These are phyloP conservation scores for Metarhizium anisopliae DNA, from an alignment of 2,329 filamentous ascomycete genomes.

Conservation along the genomic window DNA sequence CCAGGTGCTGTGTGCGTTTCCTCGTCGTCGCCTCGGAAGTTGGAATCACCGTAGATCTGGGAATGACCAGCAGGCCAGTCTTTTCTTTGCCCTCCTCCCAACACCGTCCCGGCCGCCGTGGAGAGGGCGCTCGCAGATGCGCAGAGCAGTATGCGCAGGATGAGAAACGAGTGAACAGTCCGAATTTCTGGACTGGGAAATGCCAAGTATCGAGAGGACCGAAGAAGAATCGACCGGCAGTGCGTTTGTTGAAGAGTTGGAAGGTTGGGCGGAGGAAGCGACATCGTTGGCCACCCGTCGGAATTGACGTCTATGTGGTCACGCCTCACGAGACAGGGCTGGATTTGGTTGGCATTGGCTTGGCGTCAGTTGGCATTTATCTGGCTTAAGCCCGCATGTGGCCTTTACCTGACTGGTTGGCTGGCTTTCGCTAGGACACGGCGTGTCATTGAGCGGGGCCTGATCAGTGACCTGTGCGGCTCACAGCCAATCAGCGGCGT, in stretches of 20 bases:
- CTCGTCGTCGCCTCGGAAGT: not conserved
- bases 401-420: too few species aligned
- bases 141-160: not conserved
- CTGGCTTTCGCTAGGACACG: too few species aligned
- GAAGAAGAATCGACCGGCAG: not conserved
- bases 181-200: not conserved
- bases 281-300: not conserved
- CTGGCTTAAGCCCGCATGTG: too few species aligned
- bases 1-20: conserved; percentile 4
- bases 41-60: not conserved
- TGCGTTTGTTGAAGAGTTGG: not conserved
- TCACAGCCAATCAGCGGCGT: not conserved
- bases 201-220: not conserved
- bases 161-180: not conserved
- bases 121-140: not conserved
- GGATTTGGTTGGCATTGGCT: not conserved
- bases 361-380: not conserved
- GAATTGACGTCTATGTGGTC: conserved; percentile 1
- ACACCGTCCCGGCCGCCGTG: not conserved
- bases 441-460: too few species aligned
- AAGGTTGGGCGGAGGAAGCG: not conserved
- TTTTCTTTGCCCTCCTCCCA: not conserved
- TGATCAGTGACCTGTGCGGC: too few species aligned
- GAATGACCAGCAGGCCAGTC: not conserved
- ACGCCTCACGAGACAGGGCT: not conserved